Evolutionary conservation across 2,329 filamentous ascomycete species (phyloP).

Genomic region (Claviceps pazoutovae): DNA sequence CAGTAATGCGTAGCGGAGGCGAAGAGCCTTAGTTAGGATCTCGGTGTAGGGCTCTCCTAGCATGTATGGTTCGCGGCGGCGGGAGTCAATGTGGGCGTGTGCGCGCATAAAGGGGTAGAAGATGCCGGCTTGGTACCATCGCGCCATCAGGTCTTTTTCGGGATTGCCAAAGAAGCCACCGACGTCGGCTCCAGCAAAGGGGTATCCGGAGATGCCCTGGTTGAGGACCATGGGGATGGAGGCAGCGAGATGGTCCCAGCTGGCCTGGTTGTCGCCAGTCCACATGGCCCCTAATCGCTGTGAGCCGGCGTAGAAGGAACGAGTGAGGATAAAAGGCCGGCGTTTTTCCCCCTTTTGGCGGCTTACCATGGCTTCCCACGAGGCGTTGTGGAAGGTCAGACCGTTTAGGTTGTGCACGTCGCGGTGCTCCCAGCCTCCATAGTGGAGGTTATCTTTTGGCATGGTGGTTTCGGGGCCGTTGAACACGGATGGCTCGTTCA

Average conservation of each 20-base stretch:
- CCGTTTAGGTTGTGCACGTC: conserved; percentile 95
- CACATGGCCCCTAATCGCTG: conserved; percentile 92
- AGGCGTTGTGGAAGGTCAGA: conserved; percentile 90
- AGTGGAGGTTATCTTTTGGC: conserved; percentile 94
- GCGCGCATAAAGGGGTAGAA: conserved; percentile 98
- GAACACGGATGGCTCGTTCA: conserved; percentile 99
- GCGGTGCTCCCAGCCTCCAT: conserved; percentile 87
- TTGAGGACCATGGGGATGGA: conserved; percentile 88
- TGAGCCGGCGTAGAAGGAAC: conserved; percentile 81
- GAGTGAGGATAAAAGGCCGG: conserved; percentile 83
- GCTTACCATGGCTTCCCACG: conserved; percentile 68
- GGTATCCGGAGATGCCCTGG: conserved; percentile 84
- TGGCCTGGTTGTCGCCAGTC: conserved; percentile 95
- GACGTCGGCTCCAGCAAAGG: conserved; percentile 89
- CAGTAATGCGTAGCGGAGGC: conserved; percentile 76
- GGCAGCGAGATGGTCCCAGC: conserved; percentile 80
- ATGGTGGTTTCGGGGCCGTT: conserved; percentile 97
- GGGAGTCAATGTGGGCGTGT: conserved; percentile 92
- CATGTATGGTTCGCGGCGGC: conserved; percentile 86
- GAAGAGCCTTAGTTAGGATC: conserved; percentile 77
- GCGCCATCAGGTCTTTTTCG: conserved; percentile 74
- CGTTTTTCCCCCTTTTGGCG: conserved; percentile 76
- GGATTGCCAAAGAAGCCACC: conserved; percentile 98
- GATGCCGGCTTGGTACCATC: conserved; percentile 93
- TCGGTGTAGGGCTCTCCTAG: conserved; percentile 69